These are phyloP conservation scores for Candida ulmi DNA, from an alignment of 805 yeast genomes.

Conservation along the genomic window DNA sequence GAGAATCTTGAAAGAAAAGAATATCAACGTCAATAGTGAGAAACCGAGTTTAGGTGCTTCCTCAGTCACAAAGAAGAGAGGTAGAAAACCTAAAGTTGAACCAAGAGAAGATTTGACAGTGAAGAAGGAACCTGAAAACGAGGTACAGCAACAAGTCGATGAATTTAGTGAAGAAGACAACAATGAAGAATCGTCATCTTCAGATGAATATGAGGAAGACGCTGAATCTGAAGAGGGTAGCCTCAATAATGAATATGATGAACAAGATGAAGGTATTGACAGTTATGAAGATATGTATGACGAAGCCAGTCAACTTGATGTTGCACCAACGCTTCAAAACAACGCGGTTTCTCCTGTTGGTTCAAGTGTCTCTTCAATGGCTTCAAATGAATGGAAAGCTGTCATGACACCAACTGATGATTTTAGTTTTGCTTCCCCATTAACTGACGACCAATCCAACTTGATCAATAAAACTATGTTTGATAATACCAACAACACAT, in stretches of 20 bases:
- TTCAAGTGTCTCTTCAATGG: not conserved
- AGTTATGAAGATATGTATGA: not conserved
- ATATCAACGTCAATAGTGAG: not conserved
- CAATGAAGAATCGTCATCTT: not conserved
- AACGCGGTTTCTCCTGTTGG: not conserved
- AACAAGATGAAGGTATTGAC: not conserved
- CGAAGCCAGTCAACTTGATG: no score
- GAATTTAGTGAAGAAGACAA: not conserved
- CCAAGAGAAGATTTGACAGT: not conserved
- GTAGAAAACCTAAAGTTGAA: not conserved
- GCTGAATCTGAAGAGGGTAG: not conserved
- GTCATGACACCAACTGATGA: not conserved
- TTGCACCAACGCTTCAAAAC: no score
- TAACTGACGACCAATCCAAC: no score
- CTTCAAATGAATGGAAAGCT: not conserved
- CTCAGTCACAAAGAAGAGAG: not conserved
- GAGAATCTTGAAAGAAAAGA: slow-evolving; percentile 5
- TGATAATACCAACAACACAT: not conserved
- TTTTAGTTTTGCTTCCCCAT: not conserved
- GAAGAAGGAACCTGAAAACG: not conserved
- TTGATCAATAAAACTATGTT: no score
- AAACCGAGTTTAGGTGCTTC: no score
- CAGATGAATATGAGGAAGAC: not conserved
- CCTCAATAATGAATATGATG: not conserved
- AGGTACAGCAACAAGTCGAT: not conserved